Conservation (phyloP, 2,329 filamentous ascomycete species). For the Truncatella angustata region DNA sequence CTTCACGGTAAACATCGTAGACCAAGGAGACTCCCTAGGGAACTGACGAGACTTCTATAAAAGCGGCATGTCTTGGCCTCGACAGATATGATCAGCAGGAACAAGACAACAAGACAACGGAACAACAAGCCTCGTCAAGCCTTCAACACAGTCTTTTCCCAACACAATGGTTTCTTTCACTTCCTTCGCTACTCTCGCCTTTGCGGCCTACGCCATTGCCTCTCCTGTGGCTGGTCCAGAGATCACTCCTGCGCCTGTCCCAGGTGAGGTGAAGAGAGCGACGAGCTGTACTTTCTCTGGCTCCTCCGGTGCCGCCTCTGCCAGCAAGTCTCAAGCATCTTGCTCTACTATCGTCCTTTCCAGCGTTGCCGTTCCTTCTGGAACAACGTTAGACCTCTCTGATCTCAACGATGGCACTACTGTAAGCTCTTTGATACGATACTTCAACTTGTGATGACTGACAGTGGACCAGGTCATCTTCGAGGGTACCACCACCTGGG, state of each 20-base stretch:
- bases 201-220: neutral
- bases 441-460: conserved; percentile 2
- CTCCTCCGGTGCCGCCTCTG: conserved; percentile 5
- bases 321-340: conserved; percentile 7
- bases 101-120: too few species aligned
- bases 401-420: conserved; percentile 37
- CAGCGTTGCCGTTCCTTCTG: conserved; percentile 3
- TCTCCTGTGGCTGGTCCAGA: conserved; percentile 1
- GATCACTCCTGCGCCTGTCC: conserved; percentile 5
- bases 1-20: neutral
- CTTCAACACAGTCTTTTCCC: neutral
- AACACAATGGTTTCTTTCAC: conserved; percentile 3
- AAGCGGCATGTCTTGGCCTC: neutral
- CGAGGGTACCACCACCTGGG: conserved; percentile 9
- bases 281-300: conserved; percentile 8
- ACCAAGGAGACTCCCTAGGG: neutral
- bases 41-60: neutral
- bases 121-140: neutral
- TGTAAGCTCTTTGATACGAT: neutral
- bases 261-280: conserved; percentile 4
- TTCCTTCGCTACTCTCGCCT: neutral
- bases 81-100: too few species aligned
- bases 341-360: conserved; percentile 10
- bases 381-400: conserved; percentile 4
- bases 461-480: conserved; percentile 12